Conservation (phyloP, 805 yeast genomes). For the Metschnikowia continentalis region DNA sequence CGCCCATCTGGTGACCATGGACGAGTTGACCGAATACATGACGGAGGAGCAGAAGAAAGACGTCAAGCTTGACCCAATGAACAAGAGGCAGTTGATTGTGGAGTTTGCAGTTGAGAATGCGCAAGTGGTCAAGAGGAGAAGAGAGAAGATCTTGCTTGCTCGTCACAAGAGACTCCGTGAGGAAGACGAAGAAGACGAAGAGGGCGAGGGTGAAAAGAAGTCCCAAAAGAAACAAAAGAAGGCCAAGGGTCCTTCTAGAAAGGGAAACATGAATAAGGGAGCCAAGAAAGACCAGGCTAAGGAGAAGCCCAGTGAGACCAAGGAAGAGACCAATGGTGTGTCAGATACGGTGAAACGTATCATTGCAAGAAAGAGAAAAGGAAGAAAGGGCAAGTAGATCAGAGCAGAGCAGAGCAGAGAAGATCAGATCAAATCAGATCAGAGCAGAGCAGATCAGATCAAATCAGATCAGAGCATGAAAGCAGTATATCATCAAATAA, state of each 20-base stretch:
- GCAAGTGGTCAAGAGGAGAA: slow-evolving; percentile 85
- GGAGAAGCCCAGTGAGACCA: slow-evolving; percentile 11
- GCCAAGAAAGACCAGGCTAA: slow-evolving; percentile 20
- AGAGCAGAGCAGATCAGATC: background rate
- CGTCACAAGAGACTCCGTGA: slow-evolving; percentile 27
- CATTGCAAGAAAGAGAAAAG: slow-evolving; percentile 66
- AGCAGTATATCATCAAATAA: slow-evolving; percentile 1
- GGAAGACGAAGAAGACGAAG: slow-evolving; percentile 17
- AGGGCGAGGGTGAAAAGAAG: slow-evolving; percentile 6
- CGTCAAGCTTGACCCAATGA: slow-evolving; percentile 50
- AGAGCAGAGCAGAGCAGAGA: background rate
- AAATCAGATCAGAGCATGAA: background rate
- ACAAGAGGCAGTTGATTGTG: slow-evolving; percentile 75
- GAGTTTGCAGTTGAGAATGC: slow-evolving; percentile 97
- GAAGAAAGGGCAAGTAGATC: slow-evolving; percentile 46
- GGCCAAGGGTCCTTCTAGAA: slow-evolving; percentile 27
- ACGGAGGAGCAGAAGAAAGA: slow-evolving; percentile 60
- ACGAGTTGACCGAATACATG: slow-evolving; percentile 69
- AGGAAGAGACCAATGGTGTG: slow-evolving; percentile 29
- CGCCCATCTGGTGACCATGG: slow-evolving; percentile 76
- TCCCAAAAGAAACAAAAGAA: slow-evolving; percentile 23
- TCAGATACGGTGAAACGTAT: slow-evolving; percentile 56
- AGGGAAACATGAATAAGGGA: slow-evolving; percentile 44
- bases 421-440: background rate
- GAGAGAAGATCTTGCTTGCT: slow-evolving; percentile 54